phyloP scores from a whole-genome alignment of 2,329 filamentous ascomycete species.

The Thelonectria olida region DNA sequence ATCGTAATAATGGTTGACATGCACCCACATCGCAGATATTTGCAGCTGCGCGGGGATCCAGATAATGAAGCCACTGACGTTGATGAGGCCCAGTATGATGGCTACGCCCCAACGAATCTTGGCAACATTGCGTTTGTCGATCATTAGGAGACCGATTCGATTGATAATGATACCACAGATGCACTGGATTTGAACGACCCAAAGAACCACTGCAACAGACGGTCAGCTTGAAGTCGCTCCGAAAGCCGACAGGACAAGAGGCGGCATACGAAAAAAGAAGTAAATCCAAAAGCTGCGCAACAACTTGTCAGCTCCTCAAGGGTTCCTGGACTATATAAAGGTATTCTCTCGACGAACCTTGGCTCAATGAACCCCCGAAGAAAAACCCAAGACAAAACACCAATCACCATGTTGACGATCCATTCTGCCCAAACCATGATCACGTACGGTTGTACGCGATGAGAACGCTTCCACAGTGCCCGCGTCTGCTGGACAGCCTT shows the following conservation, averaged over 20 bases:
- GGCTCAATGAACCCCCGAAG: conserved; percentile 19
- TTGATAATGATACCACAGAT: conserved; percentile 58
- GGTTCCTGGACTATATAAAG: no score
- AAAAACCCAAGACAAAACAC: conserved; percentile 1
- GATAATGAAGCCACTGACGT: conserved; percentile 17
- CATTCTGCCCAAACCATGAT: conserved; percentile 2
- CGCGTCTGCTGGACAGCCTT: conserved; percentile 2
- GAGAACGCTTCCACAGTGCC: background rate
- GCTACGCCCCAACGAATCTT: conserved; percentile 14
- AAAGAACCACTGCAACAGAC: conserved; percentile 17
- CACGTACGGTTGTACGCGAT: background rate
- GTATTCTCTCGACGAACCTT: conserved; percentile 20
- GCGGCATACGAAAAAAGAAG: conserved; percentile 24
- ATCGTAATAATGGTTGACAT: conserved; percentile 18
- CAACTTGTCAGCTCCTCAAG: no score
- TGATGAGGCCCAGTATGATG: conserved; percentile 13
- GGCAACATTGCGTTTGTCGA: conserved; percentile 2
- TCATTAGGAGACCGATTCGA: conserved; percentile 42
- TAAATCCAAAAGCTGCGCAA: conserved; percentile 33
- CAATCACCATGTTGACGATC: background rate
- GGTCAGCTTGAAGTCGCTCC: conserved; percentile 13
- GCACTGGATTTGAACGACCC: conserved; percentile 35
- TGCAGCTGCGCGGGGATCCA: conserved; percentile 22
- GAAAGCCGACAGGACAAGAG: fast-evolving
- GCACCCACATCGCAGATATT: conserved; percentile 4